Base-by-base conservation (phyloP, 148 eudicot species). In the Euryodendron excelsum region DNA sequence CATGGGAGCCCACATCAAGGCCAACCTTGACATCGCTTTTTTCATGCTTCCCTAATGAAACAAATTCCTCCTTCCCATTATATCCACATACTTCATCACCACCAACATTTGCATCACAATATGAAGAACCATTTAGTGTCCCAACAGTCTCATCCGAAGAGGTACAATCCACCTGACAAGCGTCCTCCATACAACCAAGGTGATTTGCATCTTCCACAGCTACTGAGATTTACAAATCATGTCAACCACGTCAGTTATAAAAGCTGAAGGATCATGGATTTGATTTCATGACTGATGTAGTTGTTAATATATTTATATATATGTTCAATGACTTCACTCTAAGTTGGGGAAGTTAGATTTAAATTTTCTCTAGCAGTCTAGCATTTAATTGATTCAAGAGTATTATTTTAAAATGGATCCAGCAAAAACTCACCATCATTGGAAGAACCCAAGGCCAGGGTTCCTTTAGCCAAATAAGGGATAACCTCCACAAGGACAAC, bases 401-500 rank as follows among this genome's bases (percentile, higher is more conserved):
- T 2, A 64, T 2, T 75, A 84, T 81, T 86, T 82, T 74, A 33
- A 65, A 78, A 50, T 11, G 69, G 41, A 63, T 50, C 39, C 39
- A 39, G 53, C 15, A 59, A 39, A 61, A 65, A 48, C 73, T 27
- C 61, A 73, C 31, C 67, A 59, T 64, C 74, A 83, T 77, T 79
- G 41, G 63, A 75, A 73, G 88, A 82, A 31, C 73, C 74, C 63
- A 83, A 59, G 20, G 70, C 73, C 33, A 14, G 15, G 31, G 85
- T 72, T 39, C 79, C 77, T 59, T 76, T 68, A 27, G 64, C 36
- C n/a, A 86, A 68, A 75, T 39, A 73, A 44, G 96, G 97, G 27
- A 92, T 82, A 66, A 94, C 82, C 80, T 94, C 92, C 3, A 71
- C 81, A 27, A 92, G 83, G 56, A 94, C 86, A 69, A 84, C 85